Evolutionary conservation across 345 rosid species (phyloP), one percentile per base, ranked within the genome.

Genomic region (Tarenaya hassleriana): DNA sequence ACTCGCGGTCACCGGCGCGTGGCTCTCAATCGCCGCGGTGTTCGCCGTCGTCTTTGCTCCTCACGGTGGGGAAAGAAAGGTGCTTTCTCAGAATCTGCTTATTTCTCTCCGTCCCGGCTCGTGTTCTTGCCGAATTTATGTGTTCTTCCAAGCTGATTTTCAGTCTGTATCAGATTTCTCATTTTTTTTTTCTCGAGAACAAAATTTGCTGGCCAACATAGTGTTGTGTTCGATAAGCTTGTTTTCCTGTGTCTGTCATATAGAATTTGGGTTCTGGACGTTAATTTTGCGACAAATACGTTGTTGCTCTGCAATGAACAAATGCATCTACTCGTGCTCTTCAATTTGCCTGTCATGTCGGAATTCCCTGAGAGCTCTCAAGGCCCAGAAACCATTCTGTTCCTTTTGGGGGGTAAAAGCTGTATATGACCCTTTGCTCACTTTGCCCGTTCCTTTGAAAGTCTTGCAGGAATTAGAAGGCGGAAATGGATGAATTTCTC

Each of bases 1-100:
- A 66, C 70, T 66, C 70, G 70, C 70, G 60, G 41, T 34, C 29
- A 60, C 53, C 54, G 56, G 70, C 70, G 70, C 70, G 70, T 66
- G 66, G 13, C 39, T 11, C 59, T 31, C 7, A 45, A 4, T 27
- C 46, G 39, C 31, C 53, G 16, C 44, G 53, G 15, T 63, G 45
- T 14, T 12, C 50, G 7, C 13, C 32, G 20, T n/a, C 38, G 43
- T 7, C 20, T 43, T 34, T 56, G 47, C 15, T 51, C 51, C 5
- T 54, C 57, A 11, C 66, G 16, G 14, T 41, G 41, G 41, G 64
- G 13, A 47, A 42, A 20, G 7, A 41, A 14, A 54, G 16, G 46
- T 3, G 34, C 33, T 52, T 37, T 19, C 18, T 42, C 50, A 7
- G 58, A 38, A 38, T 19, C 47, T 53, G 7, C 27, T 52, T n/a